Conservation (phyloP, 169 alveolate genomes). For the Plasmodium knowlesi region DNA sequence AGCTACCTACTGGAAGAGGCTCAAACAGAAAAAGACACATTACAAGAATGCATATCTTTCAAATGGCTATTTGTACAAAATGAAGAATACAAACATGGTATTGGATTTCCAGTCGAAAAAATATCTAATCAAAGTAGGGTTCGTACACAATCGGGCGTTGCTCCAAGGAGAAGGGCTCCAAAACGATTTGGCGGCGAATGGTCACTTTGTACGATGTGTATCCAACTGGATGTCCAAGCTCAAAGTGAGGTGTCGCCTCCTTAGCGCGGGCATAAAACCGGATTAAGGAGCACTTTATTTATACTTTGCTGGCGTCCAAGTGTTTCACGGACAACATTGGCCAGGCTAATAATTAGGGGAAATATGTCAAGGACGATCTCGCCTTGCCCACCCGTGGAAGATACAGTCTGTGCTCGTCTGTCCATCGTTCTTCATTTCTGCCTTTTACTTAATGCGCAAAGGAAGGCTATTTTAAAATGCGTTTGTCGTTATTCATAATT, state of each 20-base stretch:
- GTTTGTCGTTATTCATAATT: neutral
- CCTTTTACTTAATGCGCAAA: neutral
- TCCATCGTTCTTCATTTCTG: neutral
- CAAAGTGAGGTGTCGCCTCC: constrained; percentile 3
- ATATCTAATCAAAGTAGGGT: constrained; percentile 23
- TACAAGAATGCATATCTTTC: constrained; percentile 44
- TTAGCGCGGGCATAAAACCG: neutral
- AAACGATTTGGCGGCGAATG: constrained; percentile 4
- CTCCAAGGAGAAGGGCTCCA: constrained; percentile 13
- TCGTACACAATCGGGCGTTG: constrained; percentile 14
- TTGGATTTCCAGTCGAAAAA: constrained; percentile 8
- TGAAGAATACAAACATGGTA: constrained; percentile 17
- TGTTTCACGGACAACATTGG: neutral
- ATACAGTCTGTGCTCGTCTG: neutral
- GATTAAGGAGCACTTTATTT: neutral
- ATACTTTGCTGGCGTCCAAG: neutral
- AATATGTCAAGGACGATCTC: too few species aligned
- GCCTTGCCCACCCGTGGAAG: neutral
- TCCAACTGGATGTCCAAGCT: neutral
- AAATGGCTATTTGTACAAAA: constrained; percentile 67
- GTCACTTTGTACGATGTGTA: constrained; percentile 2
- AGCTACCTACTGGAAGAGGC: neutral
- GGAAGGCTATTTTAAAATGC: neutral
- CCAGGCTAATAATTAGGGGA: too few species aligned
- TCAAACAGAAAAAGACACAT: constrained; percentile 6